phyloP scores from a whole-genome alignment of 352 stramenopile species.

The Globisporangium orthogonon region DNA sequence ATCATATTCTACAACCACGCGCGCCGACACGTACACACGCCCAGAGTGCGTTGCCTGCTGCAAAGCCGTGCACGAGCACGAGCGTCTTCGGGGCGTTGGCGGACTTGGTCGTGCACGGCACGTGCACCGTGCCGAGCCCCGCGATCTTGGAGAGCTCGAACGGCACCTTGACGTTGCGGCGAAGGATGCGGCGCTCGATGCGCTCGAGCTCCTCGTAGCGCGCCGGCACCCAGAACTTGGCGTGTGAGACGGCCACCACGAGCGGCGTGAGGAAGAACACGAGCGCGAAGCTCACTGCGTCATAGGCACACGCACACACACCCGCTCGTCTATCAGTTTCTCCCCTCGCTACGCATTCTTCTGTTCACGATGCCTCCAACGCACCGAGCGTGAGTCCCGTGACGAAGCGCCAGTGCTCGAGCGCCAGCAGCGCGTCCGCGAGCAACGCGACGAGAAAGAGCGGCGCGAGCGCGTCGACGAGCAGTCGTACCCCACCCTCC shows the following conservation, averaged over 20 bases:
- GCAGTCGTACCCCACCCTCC: constrained; percentile 15
- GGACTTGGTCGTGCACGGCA: constrained; percentile 33
- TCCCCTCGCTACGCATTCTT: neutral
- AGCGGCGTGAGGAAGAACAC: constrained; percentile 28
- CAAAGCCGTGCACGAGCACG: constrained; percentile 61
- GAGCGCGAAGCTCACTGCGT: constrained; percentile 18
- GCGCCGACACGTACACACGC: constrained; percentile 11
- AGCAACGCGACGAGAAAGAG: constrained; percentile 23
- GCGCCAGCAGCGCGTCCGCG: constrained; percentile 15
- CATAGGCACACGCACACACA: neutral
- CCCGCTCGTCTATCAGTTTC: neutral
- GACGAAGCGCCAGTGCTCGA: constrained; percentile 28
- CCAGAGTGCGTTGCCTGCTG: constrained; percentile 61
- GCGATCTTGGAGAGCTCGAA: constrained; percentile 51
- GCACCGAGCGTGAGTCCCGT: constrained; percentile 26
- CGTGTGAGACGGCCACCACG: constrained; percentile 26
- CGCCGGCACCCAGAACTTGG: constrained; percentile 40
- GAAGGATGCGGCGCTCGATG: constrained; percentile 40
- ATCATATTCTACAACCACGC: too few relatives aligned
- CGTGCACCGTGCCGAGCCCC: constrained; percentile 50
- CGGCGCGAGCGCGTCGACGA: constrained; percentile 20
- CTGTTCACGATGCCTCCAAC: neutral
- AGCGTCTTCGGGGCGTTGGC: constrained; percentile 26
- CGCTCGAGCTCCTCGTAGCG: constrained; percentile 38
- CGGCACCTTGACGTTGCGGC: constrained; percentile 26